These are phyloP conservation scores for Polytolypa hystricis DNA, from an alignment of 2,329 filamentous ascomycete species.

Conservation along the genomic window DNA sequence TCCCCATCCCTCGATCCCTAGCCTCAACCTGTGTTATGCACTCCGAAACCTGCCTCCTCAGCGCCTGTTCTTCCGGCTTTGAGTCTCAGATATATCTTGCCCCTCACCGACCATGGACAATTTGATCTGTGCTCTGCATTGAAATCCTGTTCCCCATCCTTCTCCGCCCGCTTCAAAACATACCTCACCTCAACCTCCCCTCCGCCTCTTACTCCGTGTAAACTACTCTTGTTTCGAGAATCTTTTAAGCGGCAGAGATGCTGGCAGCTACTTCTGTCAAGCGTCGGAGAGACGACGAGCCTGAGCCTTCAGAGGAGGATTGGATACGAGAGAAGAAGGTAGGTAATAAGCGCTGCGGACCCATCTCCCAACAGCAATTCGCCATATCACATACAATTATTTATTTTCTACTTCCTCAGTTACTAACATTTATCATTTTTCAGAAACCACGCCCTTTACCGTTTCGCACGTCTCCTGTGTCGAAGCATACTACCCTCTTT, in stretches of 20 bases:
- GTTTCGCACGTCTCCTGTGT: conserved; percentile 19
- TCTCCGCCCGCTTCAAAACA: not conserved
- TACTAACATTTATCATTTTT: conserved; percentile 8
- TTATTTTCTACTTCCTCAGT: conserved; percentile 1
- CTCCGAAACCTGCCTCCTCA: conserved; percentile 3
- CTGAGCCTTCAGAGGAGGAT: conserved; percentile 21
- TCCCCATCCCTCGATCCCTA: conserved; percentile 1
- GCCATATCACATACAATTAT: not conserved
- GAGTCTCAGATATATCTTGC: not conserved
- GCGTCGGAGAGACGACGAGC: conserved; percentile 30
- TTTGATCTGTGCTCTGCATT: not conserved
- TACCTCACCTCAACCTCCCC: not conserved
- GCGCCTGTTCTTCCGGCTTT: not conserved
- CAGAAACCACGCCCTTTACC: conserved; percentile 25
- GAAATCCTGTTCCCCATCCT: not conserved
- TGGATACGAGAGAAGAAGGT: conserved; percentile 18
- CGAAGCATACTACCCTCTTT: conserved; percentile 13
- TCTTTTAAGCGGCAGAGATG: conserved; percentile 1
- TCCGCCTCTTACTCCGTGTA: not conserved
- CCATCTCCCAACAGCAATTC: not conserved
- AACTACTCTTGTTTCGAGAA: no score
- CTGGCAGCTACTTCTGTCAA: conserved; percentile 19
- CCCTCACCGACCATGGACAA: not conserved
- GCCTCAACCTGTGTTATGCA: conserved; percentile 5
- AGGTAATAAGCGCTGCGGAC: conserved; percentile 4